Conservation (phyloP, 352 stramenopile genomes). For the Phytophthora sp. region DNA sequence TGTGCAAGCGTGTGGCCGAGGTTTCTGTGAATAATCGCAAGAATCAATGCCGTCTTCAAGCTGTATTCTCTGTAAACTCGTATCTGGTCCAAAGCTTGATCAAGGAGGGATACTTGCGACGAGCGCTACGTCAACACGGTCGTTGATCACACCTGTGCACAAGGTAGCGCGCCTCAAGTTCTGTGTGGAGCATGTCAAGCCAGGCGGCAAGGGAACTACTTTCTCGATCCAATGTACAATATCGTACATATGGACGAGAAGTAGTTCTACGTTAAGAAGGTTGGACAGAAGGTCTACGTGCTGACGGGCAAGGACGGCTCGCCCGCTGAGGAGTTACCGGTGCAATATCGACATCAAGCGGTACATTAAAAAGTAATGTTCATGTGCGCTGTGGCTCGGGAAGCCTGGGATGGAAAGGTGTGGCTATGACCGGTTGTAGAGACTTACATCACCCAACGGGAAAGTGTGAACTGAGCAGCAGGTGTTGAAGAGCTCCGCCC, state of each 20-base stretch:
- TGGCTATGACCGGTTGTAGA: constrained; percentile 3
- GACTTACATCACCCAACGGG: not conserved
- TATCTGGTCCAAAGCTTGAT: constrained; percentile 8
- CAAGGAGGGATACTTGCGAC: constrained; percentile 8
- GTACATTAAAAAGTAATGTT: not conserved
- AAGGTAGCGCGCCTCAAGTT: not conserved
- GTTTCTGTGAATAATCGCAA: not conserved
- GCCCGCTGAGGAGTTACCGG: not conserved
- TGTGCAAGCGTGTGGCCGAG: not conserved
- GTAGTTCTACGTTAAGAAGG: constrained; percentile 14
- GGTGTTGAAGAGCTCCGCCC: constrained; percentile 5
- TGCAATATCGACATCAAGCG: constrained; percentile 6
- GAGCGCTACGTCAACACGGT: constrained; percentile 4
- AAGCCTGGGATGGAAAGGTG: constrained; percentile 8
- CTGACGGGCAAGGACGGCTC: constrained; percentile 3
- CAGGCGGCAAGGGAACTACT: not conserved
- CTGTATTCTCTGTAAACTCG: not conserved
- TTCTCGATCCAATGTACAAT: constrained; percentile 1
- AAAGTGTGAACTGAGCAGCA: not conserved
- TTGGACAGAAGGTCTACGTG: not conserved
- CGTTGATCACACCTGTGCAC: not conserved
- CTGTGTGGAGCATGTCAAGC: not conserved
- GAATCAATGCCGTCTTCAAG: not conserved
- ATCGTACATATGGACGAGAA: constrained; percentile 15
- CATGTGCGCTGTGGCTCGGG: constrained; percentile 1